phyloP scores from a whole-genome alignment of 345 rosid species.

The Jatropha curcas region DNA sequence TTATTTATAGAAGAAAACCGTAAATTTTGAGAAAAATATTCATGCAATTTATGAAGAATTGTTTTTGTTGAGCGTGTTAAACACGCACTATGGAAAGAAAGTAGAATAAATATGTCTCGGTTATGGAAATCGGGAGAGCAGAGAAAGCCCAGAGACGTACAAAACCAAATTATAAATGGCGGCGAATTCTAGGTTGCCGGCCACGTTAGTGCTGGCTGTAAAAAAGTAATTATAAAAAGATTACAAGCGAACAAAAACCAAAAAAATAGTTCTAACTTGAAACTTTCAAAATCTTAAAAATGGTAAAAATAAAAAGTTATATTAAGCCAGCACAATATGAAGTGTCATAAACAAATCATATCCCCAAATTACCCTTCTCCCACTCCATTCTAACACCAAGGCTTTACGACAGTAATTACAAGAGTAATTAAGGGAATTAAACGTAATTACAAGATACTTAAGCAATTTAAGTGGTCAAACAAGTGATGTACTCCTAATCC shows the following conservation, averaged over 20 bases:
- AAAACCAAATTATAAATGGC: conserved; percentile 57
- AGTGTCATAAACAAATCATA: neutral
- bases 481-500: conserved; percentile 8
- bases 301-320: neutral
- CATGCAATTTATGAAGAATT: no score
- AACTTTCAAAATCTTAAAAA: neutral
- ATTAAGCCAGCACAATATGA: conserved; percentile 21
- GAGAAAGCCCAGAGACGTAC: conserved; percentile 60
- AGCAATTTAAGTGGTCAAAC: conserved; percentile 29
- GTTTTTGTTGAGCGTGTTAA: conserved; percentile 15
- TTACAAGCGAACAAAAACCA: neutral
- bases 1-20: no score
- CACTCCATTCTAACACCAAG: neutral
- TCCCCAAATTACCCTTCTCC: neutral
- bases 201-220: conserved; percentile 55
- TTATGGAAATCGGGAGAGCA: conserved; percentile 37
- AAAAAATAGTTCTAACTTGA: conserved; percentile 2
- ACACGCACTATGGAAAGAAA: conserved; percentile 4
- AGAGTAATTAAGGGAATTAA: neutral
- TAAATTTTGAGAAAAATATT: no score
- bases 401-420: neutral
- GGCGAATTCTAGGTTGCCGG: conserved; percentile 79
- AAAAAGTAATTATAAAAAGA: conserved; percentile 17
- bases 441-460: neutral
- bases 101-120: conserved; percentile 33